Conservation (phyloP, 495 filamentous ascomycete species). For the Podospora fimiseda region DNA sequence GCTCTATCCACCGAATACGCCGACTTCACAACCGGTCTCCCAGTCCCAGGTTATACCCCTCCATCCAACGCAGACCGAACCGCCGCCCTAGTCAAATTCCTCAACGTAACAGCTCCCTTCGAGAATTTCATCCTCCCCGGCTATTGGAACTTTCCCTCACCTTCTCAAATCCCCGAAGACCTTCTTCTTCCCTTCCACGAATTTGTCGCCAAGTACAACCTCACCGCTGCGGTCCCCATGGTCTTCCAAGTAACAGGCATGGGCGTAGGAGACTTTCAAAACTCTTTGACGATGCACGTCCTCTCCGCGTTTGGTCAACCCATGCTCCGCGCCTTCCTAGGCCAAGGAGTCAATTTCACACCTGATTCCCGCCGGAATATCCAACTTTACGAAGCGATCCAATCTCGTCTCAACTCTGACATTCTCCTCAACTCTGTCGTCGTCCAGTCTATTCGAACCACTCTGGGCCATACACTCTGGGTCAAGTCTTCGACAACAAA, state of each 20-base stretch:
- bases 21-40: constrained; percentile 37
- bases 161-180: constrained; percentile 36
- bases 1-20: constrained; percentile 25
- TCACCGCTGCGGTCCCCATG: constrained; percentile 21
- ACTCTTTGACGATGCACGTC: constrained; percentile 33
- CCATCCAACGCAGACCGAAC: constrained; percentile 18
- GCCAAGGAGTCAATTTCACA: constrained; percentile 21
- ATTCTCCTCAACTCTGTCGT: constrained; percentile 36
- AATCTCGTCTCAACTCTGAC: constrained; percentile 26
- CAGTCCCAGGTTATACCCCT: constrained; percentile 14
- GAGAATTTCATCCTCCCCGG: constrained; percentile 33
- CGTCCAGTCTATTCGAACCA: constrained; percentile 20
- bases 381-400: constrained; percentile 34
- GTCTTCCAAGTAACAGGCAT: constrained; percentile 37
- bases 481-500: constrained; percentile 24
- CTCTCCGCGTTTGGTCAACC: constrained; percentile 35
- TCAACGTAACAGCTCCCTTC: constrained; percentile 30
- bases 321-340: constrained; percentile 31
- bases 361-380: constrained; percentile 35
- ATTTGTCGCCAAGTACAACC: constrained; percentile 36
- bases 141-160: constrained; percentile 36
- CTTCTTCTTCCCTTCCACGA: constrained; percentile 42
- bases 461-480: constrained; percentile 28
- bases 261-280: constrained; percentile 32
- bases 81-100: constrained; percentile 32